Percentiles rank a stretch among this genome's conserved stretches.
Conservation (phyloP, 2,329 filamentous ascomycete genomes). For the Neocatenulostroma microsporum region DNA sequence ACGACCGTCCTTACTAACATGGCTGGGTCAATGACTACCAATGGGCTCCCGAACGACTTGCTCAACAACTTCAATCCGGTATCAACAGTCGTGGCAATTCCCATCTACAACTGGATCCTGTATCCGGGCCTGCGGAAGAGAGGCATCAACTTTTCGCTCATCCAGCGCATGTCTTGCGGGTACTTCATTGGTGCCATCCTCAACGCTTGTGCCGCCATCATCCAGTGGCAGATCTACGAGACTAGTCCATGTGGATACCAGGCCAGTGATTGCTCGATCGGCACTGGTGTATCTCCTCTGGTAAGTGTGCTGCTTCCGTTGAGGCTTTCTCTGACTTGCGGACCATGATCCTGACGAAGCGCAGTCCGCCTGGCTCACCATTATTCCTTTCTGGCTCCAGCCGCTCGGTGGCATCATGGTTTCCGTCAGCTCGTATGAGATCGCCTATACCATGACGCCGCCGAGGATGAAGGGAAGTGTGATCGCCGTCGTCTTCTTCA, state of each 20-base stretch:
- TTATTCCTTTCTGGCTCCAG: slow-evolving; percentile 36
- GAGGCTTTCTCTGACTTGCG: background rate
- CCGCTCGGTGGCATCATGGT: slow-evolving; percentile 38
- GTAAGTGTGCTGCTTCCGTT: background rate
- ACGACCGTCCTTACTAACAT: slow-evolving; percentile 16
- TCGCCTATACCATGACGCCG: slow-evolving; percentile 41
- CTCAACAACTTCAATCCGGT: slow-evolving; percentile 35
- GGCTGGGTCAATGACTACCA: slow-evolving; percentile 18
- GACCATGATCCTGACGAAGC: too few species aligned
- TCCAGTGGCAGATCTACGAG: slow-evolving; percentile 48
- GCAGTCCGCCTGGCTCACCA: slow-evolving; percentile 27
- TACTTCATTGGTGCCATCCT: slow-evolving; percentile 48
- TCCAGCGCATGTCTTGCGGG: slow-evolving; percentile 48
- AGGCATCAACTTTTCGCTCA: slow-evolving; percentile 38
- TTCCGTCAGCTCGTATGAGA: slow-evolving; percentile 38
- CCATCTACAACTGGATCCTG: slow-evolving; percentile 37
- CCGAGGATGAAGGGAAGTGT: slow-evolving; percentile 42
- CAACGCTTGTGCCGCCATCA: slow-evolving; percentile 44
- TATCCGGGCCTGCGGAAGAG: slow-evolving; percentile 40
- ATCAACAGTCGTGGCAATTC: slow-evolving; percentile 37
- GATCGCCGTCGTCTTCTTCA: slow-evolving; percentile 24
- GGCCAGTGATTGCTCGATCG: background rate
- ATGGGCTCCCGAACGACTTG: slow-evolving; percentile 39
- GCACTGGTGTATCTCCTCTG: background rate
- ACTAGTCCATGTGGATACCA: slow-evolving; percentile 41